Evolutionary conservation across 2,329 filamentous ascomycete genomes (phyloP), one percentile per base, ranked within the genome.

Genomic region (Penicillium sp.): DNA sequence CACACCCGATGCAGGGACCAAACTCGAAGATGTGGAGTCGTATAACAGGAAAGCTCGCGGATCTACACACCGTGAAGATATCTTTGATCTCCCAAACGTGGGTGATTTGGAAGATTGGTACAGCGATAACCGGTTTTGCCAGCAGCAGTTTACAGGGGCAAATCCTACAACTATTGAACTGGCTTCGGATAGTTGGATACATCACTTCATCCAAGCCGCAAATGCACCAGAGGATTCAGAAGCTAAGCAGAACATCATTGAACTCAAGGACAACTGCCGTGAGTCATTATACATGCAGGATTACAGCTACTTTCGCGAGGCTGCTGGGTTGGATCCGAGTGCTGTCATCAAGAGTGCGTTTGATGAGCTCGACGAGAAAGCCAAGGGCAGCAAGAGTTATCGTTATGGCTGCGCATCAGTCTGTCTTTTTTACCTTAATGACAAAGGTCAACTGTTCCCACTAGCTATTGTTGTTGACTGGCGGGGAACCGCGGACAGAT

Each of bases 51-150:
- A 50, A 35, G 25, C 25, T 22, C 40, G 25, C 41, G 47, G 17
- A n/a, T 14, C 6, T 12, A 16, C 44, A 4, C 19, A 25, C 12
- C 22, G 8, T 11, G 14, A 56, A 5, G 48, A 56, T 51, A 53
- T 53, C 3, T 57, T 57, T 22, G 19, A 53, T 36, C 49, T 31
- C 33, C 55, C 50, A 11, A 57, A 57, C 44, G 50, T 57, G 44
- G 55, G 55, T 2, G 50, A 57, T n/a, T 41, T 57, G 22, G 11
- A 26, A 22, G 55, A 57, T 45, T 57, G 55, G 55, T 57, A 57
- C 35, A 53, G 50, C n/a, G 55, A 57, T 57, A 28, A 12, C 44
- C 55, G 55, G 16, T 57, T 57, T 37, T 45, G 14, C 37, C 55
- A 57, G 44, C 55, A 57, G 25, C 50, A 57, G 3, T 53, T 57